Conservation (phyloP, 1,139 yeast genomes). For the Citeromyces hawaiiensis region DNA sequence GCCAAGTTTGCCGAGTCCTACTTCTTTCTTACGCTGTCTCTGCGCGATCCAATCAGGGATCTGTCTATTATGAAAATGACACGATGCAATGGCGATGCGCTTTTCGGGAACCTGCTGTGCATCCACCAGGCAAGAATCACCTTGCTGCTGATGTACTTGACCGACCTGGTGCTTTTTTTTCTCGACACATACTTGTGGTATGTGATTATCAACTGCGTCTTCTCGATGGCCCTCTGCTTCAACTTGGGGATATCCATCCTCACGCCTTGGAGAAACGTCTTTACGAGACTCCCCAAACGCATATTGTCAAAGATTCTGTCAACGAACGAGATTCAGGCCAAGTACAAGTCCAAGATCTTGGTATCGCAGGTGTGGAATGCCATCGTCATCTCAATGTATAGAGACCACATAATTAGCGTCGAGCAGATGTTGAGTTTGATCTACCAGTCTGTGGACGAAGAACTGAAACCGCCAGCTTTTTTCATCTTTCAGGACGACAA, state of each 20-base stretch:
- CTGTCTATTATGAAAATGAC: slow-evolving; percentile 43
- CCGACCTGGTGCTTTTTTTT: slow-evolving; percentile 65
- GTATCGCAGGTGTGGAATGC: slow-evolving; percentile 77
- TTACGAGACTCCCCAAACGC: slow-evolving; percentile 61
- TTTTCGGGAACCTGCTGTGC: slow-evolving; percentile 41
- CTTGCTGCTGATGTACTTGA: slow-evolving; percentile 38
- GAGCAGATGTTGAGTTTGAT: slow-evolving; percentile 53
- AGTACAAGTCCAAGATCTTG: slow-evolving; percentile 30
- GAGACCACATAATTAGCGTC: slow-evolving; percentile 65
- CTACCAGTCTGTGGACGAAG: slow-evolving; percentile 27
- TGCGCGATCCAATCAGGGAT: slow-evolving; percentile 68
- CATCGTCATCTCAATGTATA: slow-evolving; percentile 57
- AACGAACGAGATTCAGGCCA: slow-evolving; percentile 32
- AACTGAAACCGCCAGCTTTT: slow-evolving; percentile 48
- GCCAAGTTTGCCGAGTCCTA: slow-evolving; percentile 76
- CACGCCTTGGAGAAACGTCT: slow-evolving; percentile 82
- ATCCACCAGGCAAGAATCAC: slow-evolving; percentile 44
- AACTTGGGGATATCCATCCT: slow-evolving; percentile 66
- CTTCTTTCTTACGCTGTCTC: slow-evolving; percentile 62
- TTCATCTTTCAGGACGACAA: slow-evolving; percentile 67
- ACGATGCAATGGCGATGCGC: slow-evolving; percentile 48
- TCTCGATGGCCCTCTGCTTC: slow-evolving; percentile 60
- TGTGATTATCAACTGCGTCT: slow-evolving; percentile 63
- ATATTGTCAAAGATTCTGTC: slow-evolving; percentile 53
- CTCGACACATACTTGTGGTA: slow-evolving; percentile 87